Percentiles rank a stretch among this genome's conserved stretches.
These are phyloP conservation scores for Penicillium pancosmium DNA, from an alignment of 495 filamentous ascomycete genomes.

Conservation along the genomic window DNA sequence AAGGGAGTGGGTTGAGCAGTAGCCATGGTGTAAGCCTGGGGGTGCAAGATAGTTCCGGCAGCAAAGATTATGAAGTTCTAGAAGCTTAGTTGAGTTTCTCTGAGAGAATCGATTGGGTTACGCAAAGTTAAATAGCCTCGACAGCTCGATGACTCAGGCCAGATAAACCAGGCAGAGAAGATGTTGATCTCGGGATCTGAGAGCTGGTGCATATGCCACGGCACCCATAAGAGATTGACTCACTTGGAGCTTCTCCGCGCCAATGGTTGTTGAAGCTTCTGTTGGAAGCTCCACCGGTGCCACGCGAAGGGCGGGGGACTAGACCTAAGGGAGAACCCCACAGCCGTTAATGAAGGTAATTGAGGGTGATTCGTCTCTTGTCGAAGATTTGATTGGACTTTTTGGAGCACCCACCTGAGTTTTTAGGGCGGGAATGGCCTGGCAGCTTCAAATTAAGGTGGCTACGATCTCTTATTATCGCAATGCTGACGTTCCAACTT, in stretches of 20 bases:
- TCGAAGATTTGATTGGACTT: too few relatives aligned
- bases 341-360: neutral
- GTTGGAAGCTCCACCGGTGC: neutral
- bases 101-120: neutral
- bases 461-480: neutral
- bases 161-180: neutral
- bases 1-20: slow-evolving; percentile 41
- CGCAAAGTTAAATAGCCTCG: neutral
- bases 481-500: neutral
- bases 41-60: neutral
- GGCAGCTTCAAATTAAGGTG: neutral
- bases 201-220: neutral
- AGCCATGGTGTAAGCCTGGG: slow-evolving; percentile 2
- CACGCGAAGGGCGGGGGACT: neutral
- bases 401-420: too few relatives aligned
- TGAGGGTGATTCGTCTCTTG: too few relatives aligned
- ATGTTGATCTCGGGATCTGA: neutral
- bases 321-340: neutral
- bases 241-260: neutral
- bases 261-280: neutral
- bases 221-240: neutral
- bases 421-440: too few relatives aligned
- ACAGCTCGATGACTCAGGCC: neutral
- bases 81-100: neutral
- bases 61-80: neutral